Percentiles rank a stretch among this genome's conserved stretches.
Evolutionary conservation across 139 green algal species (phyloP).

Genomic region (Protoeuglena noctilucae): DNA sequence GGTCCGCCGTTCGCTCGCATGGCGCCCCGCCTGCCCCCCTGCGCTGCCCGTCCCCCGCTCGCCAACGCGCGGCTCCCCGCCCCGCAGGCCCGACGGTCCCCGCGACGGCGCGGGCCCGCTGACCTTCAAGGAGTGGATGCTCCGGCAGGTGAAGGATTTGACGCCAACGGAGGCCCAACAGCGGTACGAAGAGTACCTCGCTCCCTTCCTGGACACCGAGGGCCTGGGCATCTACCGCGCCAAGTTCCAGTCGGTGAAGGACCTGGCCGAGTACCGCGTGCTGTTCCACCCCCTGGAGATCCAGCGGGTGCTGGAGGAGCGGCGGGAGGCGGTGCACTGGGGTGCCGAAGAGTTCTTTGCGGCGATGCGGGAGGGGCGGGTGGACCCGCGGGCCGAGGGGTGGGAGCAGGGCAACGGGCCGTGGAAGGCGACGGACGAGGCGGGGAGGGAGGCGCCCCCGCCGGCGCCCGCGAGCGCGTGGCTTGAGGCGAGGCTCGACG

Average conservation of each 20-base stretch:
- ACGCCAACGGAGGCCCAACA: background rate
- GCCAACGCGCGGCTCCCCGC: too few relatives aligned
- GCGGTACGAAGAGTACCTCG: background rate
- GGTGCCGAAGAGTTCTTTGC: too few relatives aligned
- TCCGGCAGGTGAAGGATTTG: background rate
- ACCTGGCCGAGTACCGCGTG: background rate
- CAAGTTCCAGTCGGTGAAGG: background rate
- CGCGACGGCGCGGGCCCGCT: too few relatives aligned
- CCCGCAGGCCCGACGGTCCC: background rate
- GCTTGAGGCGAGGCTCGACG: background rate
- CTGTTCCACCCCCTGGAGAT: too few relatives aligned
- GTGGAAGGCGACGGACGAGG: background rate
- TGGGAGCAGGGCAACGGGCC: background rate
- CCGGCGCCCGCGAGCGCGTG: background rate
- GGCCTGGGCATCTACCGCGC: background rate
- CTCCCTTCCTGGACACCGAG: background rate
- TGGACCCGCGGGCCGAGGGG: background rate
- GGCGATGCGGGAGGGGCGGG: too few relatives aligned
- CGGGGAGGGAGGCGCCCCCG: background rate
- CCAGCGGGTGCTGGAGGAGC: too few relatives aligned
- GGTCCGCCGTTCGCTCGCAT: too few relatives aligned
- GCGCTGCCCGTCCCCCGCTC: too few relatives aligned
- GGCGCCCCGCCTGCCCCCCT: too few relatives aligned
- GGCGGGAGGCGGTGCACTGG: too few relatives aligned
- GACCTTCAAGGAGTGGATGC: background rate